Evolutionary conservation across 2,329 filamentous ascomycete species (phyloP), one percentile per base, ranked within the genome.

Genomic region (Trichoderma atrobrunneum): DNA sequence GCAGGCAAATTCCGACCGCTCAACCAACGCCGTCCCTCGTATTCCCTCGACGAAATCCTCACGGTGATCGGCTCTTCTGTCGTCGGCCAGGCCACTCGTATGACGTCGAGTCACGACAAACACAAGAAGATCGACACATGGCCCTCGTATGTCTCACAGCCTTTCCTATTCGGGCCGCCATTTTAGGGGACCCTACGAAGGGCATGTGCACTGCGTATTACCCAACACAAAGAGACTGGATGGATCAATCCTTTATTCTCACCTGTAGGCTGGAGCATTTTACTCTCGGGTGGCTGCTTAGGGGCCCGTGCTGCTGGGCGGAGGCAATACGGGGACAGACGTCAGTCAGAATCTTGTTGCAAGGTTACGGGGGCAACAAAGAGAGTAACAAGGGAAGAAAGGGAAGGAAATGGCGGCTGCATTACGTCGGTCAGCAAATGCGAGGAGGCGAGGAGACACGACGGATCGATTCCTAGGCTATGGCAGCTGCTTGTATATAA

Each of bases 401-500:
- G 34, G 11, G 51, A 36, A 24, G 26, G 32, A 28, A 59, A 59
- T 59, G 54, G 36, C 51, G 66, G 66, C 56, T 24, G 66, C 66
- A 61, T 69, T 69, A 69, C 36, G 66, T 69, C 56, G 66, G 66
- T 54, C 36, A 51, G 66, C 48, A 32, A 68, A 68, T 60, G 57
- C 57, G 32, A 60, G 30, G 26, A 36, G 65, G 30, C 21, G 51
- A 68, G 65, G 54, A 51, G 18, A 51, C 36, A 60, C 36, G 57
- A 26, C 26, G n/a, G 5, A 26, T 51, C 14, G 43, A n/a, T 48
- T 28, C 21, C n/a, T 30, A 16, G 12, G 14, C 11, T 12, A 34
- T 36, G n/a, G 30, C 11, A 24, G 32, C 14, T 28, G 21, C 21
- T 28, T 39, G 51, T 57, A 34, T 66, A 66, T 67, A 67, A 30